Percentiles rank a stretch among this genome's conserved stretches.
These are phyloP conservation scores for Amorphotheca resinae DNA, from an alignment of 495 filamentous ascomycete species.

Conservation along the genomic window DNA sequence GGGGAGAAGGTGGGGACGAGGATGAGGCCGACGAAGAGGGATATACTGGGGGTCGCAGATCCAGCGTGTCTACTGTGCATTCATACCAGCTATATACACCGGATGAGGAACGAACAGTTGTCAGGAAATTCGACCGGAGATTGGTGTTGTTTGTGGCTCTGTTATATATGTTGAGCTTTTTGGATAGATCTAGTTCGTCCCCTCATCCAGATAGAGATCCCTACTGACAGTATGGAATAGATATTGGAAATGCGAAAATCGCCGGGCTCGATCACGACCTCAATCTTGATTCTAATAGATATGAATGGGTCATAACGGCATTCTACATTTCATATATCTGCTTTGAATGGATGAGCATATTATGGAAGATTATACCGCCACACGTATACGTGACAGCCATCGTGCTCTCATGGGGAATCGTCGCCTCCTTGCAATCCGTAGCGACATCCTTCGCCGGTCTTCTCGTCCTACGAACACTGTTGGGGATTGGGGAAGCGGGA, in stretches of 20 bases:
- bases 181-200: constrained; percentile 62
- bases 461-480: constrained; percentile 50
- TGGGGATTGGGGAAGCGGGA: constrained; percentile 63
- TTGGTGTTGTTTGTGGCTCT: constrained; percentile 71
- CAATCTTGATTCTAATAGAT: constrained; percentile 51
- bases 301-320: constrained; percentile 66
- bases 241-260: constrained; percentile 70
- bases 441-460: constrained; percentile 57
- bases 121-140: constrained; percentile 59
- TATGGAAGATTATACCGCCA: constrained; percentile 57
- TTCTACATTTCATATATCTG: constrained; percentile 59
- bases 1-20: constrained; percentile 1
- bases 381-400: constrained; percentile 51
- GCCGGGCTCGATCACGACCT: constrained; percentile 60
- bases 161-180: constrained; percentile 70
- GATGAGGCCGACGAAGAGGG: constrained; percentile 15
- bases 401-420: constrained; percentile 53
- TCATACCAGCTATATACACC: constrained; percentile 55
- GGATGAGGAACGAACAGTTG: constrained; percentile 60
- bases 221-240: constrained; percentile 26
- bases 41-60: constrained; percentile 13
- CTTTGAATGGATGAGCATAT: constrained; percentile 63
- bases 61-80: constrained; percentile 29
- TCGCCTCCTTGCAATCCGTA: constrained; percentile 60
- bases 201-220: neutral